phyloP scores from a whole-genome alignment of 1,284 basidiomycete genomes.

The Agroathelia rolfsii region DNA sequence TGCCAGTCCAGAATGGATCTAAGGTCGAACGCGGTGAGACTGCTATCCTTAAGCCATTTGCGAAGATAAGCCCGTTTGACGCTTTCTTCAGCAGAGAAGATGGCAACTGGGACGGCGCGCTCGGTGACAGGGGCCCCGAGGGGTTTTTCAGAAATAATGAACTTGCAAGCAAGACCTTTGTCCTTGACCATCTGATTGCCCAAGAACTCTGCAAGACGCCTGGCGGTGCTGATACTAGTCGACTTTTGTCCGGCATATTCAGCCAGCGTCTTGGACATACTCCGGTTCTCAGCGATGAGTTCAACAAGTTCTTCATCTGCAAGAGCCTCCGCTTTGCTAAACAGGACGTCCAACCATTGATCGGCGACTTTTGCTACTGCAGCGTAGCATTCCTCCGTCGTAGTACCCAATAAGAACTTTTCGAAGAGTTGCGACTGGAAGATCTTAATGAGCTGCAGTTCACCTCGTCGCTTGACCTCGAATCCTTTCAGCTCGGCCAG shows the following conservation, averaged over 20 bases:
- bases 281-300: slow-evolving; percentile 96
- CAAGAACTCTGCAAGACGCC: slow-evolving; percentile 91
- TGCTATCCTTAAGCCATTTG: slow-evolving; percentile 94
- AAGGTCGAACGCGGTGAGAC: slow-evolving; percentile 83
- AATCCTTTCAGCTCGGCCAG: slow-evolving; percentile 98
- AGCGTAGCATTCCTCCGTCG: slow-evolving; percentile 91
- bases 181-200: slow-evolving; percentile 99
- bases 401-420: slow-evolving; percentile 89
- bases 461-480: slow-evolving; percentile 96
- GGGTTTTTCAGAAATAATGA: slow-evolving; percentile 95
- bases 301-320: slow-evolving; percentile 92
- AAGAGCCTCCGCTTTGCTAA: slow-evolving; percentile 76
- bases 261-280: slow-evolving; percentile 94
- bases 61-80: slow-evolving; percentile 88
- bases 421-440: slow-evolving; percentile 99
- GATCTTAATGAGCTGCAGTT: slow-evolving; percentile 98
- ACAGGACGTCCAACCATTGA: slow-evolving; percentile 96
- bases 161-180: slow-evolving; percentile 97
- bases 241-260: slow-evolving; percentile 98
- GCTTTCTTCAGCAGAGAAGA: slow-evolving; percentile 91
- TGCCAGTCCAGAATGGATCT: slow-evolving; percentile 96
- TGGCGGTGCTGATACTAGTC: slow-evolving; percentile 95
- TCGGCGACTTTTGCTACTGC: slow-evolving; percentile 92
- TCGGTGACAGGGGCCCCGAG: slow-evolving; percentile 94
- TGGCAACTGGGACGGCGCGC: slow-evolving; percentile 95